Conservation (phyloP, 2,329 filamentous ascomycete genomes). For the Ophiosphaerella herpotricha region DNA sequence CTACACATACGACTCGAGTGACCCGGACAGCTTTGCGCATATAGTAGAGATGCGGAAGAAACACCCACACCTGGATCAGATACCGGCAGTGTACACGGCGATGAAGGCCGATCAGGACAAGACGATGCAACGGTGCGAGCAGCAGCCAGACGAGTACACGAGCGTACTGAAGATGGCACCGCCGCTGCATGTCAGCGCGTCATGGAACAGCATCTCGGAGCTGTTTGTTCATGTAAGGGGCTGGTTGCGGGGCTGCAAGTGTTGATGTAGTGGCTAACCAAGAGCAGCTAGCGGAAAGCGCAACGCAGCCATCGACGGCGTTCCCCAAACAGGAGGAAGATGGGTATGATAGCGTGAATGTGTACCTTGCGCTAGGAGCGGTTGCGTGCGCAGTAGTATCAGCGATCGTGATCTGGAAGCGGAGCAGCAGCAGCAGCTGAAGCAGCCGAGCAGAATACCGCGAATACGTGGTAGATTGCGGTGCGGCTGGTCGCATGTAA, state of each 20-base stretch:
- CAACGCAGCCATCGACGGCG: constrained; percentile 83
- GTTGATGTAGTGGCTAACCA: constrained; percentile 17
- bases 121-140: constrained; percentile 91
- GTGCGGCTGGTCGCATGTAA: background rate
- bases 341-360: constrained; percentile 73
- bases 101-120: constrained; percentile 96
- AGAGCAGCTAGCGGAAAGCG: constrained; percentile 77
- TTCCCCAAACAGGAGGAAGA: constrained; percentile 92
- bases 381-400: constrained; percentile 63
- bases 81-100: constrained; percentile 89
- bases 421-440: constrained; percentile 35
- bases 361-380: constrained; percentile 85
- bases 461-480: background rate
- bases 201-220: constrained; percentile 91
- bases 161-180: constrained; percentile 83
- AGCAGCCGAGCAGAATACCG: background rate
- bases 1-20: constrained; percentile 95
- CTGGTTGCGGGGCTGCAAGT: background rate
- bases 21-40: constrained; percentile 93
- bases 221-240: constrained; percentile 74
- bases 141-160: constrained; percentile 87
- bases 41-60: constrained; percentile 80
- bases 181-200: constrained; percentile 91
- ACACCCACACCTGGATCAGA: constrained; percentile 81
- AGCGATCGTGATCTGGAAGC: constrained; percentile 64